Percentiles rank a stretch among this genome's conserved stretches.
Conservation (phyloP, 352 stramenopile species). For the Thalassiosira allenii region DNA sequence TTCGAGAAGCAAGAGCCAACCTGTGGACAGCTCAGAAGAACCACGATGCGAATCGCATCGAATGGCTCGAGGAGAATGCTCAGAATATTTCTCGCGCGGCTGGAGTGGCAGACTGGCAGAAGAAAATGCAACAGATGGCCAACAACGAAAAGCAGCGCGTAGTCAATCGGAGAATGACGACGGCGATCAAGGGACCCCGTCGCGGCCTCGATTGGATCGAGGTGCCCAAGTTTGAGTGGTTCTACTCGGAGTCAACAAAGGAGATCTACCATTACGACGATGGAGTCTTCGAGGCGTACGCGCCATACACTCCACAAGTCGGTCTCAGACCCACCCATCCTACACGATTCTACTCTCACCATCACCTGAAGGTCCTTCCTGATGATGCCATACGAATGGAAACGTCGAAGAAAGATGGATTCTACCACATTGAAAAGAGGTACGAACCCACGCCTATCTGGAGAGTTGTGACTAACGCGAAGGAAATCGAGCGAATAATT, state of each 20-base stretch:
- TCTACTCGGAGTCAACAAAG: background rate
- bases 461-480: background rate
- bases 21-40: slow-evolving; percentile 29
- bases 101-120: slow-evolving; percentile 32
- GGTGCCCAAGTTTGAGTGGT: slow-evolving; percentile 13
- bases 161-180: background rate
- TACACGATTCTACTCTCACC: slow-evolving; percentile 5
- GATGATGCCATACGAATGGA: slow-evolving; percentile 8
- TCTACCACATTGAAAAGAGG: background rate
- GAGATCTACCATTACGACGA: slow-evolving; percentile 24
- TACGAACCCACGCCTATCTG: background rate
- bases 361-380: slow-evolving; percentile 19
- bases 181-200: background rate
- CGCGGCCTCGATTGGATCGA: slow-evolving; percentile 7
- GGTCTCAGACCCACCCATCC: background rate
- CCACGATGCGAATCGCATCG: background rate
- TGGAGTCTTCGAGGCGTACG: slow-evolving; percentile 5
- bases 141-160: background rate
- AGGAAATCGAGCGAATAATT: slow-evolving; percentile 3
- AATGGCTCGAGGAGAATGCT: slow-evolving; percentile 30
- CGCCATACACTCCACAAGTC: background rate
- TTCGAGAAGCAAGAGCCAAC: background rate
- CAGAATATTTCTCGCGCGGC: slow-evolving; percentile 24
- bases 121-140: slow-evolving; percentile 6
- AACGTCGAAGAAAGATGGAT: background rate